A percentile compares a stretch with the other conserved stretches of the same genome.
phyloP scores from a whole-genome alignment of 176 grass and related monocot species.

The Echinochloa phyllopogon region DNA sequence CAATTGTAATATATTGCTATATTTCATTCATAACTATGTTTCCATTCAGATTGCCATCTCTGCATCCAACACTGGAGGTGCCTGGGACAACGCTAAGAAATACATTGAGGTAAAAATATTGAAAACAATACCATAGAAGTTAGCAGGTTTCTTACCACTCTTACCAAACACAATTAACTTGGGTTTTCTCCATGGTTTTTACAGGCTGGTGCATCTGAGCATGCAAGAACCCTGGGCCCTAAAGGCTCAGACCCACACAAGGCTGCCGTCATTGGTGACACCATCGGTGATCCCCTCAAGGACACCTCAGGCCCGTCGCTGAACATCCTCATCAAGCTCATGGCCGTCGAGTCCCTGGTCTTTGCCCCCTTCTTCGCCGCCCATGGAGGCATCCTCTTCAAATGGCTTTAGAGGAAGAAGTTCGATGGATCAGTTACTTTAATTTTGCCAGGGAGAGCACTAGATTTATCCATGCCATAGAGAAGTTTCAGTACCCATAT shows the following conservation, averaged over 20 bases:
- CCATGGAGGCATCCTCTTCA: constrained; percentile 90
- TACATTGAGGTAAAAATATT: constrained; percentile 81
- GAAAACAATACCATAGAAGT: neutral
- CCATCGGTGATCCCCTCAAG: constrained; percentile 91
- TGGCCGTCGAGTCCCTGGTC: constrained; percentile 91
- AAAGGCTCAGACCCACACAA: constrained; percentile 93
- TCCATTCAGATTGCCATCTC: constrained; percentile 83
- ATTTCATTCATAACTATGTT: constrained; percentile 7
- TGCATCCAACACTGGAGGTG: constrained; percentile 94
- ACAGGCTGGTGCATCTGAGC: constrained; percentile 88
- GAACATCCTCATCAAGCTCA: constrained; percentile 98
- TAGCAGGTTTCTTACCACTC: neutral
- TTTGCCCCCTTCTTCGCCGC: constrained; percentile 94
- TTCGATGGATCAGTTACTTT: neutral
- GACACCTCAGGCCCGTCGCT: constrained; percentile 92
- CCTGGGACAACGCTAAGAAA: constrained; percentile 95
- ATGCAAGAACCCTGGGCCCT: constrained; percentile 69
- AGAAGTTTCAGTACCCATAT: constrained; percentile 1
- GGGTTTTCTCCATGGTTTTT: constrained; percentile 34
- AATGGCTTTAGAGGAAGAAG: constrained; percentile 52
- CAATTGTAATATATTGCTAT: neutral
- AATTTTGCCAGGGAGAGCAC: constrained; percentile 27
- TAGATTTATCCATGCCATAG: constrained; percentile 19
- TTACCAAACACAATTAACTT: neutral
- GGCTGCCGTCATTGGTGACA: constrained; percentile 94